These are phyloP conservation scores for Paecilomyces dactylethromorphus DNA, from an alignment of 2,329 filamentous ascomycete genomes.

Conservation along the genomic window DNA sequence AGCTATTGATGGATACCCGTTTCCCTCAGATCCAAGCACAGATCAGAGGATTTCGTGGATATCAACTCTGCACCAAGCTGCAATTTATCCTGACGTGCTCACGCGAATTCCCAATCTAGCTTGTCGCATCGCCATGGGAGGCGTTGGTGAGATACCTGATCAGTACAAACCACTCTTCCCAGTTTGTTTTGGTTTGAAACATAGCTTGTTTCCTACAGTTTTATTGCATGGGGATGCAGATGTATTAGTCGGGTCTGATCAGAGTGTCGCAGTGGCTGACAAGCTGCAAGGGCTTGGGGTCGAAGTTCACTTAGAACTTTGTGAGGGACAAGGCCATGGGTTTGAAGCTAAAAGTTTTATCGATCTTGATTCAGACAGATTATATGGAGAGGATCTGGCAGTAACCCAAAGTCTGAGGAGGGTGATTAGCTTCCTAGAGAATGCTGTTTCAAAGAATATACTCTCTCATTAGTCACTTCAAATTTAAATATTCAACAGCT, in stretches of 20 bases:
- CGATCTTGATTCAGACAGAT: neutral
- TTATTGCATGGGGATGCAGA: constrained; percentile 8
- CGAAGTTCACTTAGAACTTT: constrained; percentile 2
- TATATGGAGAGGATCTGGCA: neutral
- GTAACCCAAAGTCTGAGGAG: neutral
- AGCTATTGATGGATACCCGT: neutral
- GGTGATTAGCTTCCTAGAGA: neutral
- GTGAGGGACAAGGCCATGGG: constrained; percentile 3
- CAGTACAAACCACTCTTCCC: constrained; percentile 1
- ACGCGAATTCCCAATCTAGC: neutral
- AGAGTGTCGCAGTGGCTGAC: constrained; percentile 6
- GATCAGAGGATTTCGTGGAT: constrained; percentile 4
- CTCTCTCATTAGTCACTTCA: neutral
- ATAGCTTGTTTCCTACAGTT: constrained; percentile 4
- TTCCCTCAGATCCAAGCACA: neutral
- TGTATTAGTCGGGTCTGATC: constrained; percentile 6
- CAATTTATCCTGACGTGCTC: neutral
- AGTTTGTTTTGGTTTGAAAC: constrained; percentile 2
- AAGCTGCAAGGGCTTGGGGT: neutral
- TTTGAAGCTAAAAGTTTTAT: constrained; percentile 2
- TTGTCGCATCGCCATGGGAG: neutral
- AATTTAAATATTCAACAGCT: neutral
- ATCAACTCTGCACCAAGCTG: neutral
- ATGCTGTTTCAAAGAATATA: neutral
- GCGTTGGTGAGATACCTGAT: neutral